Evolutionary conservation across 148 eudicot species (phyloP).

Genomic region (Rhododendron williamsianum): DNA sequence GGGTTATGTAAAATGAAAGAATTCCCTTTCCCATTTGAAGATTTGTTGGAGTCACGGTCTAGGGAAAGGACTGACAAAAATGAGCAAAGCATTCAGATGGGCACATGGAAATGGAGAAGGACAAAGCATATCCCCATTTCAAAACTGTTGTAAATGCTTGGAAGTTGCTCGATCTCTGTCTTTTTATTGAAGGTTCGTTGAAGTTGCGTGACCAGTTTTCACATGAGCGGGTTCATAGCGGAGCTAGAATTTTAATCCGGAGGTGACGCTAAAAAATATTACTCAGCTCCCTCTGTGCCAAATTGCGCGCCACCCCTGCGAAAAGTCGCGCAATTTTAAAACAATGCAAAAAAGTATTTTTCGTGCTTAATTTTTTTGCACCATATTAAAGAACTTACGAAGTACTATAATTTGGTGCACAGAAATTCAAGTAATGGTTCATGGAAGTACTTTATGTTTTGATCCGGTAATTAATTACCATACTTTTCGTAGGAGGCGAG

Average conservation of each 20-base stretch:
- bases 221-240: neutral
- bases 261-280: too few relatives aligned
- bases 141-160: neutral
- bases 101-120: neutral
- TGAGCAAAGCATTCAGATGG: neutral
- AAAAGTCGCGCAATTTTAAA: neutral
- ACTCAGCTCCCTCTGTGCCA: neutral
- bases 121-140: neutral
- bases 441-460: neutral
- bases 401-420: neutral
- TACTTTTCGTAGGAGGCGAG: neutral
- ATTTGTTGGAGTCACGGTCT: neutral
- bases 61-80: neutral
- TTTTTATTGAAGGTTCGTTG: constrained; percentile 1
- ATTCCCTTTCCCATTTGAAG: neutral
- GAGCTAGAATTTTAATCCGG: neutral
- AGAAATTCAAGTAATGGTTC: too few relatives aligned
- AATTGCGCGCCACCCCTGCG: too few relatives aligned
- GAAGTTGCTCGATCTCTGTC: neutral
- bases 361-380: neutral
- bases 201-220: neutral
- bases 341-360: neutral
- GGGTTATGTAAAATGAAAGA: neutral
- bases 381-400: neutral
- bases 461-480: too few relatives aligned